phyloP scores from a whole-genome alignment of 306 rosid genomes.

The Sindora glabra region DNA sequence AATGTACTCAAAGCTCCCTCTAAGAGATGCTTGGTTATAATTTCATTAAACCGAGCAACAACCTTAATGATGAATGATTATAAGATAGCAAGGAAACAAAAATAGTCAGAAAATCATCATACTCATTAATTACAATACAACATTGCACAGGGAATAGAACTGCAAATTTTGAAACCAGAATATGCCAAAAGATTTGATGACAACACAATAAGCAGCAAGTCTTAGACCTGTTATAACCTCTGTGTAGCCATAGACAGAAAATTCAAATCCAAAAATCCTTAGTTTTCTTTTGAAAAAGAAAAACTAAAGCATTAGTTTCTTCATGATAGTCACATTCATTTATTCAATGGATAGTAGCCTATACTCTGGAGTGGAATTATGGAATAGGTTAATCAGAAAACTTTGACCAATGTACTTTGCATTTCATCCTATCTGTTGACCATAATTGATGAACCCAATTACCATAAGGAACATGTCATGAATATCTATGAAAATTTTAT shows the following conservation, averaged over 20 bases:
- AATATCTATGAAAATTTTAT: no score
- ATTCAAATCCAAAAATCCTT: background rate
- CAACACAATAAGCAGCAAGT: background rate
- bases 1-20: slow-evolving; percentile 90
- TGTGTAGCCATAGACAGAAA: background rate
- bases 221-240: background rate
- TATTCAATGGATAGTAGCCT: no score
- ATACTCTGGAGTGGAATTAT: no score
- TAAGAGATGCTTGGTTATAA: slow-evolving; percentile 64
- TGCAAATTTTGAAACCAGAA: slow-evolving; percentile 1
- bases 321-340: no score
- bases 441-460: no score
- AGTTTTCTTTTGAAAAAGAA: no score
- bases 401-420: no score
- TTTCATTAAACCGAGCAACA: slow-evolving; percentile 91
- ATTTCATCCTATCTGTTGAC: no score
- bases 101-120: background rate
- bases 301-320: no score
- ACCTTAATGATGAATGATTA: slow-evolving; percentile 44
- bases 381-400: no score
- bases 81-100: background rate
- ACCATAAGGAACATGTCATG: no score
- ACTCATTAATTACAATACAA: background rate
- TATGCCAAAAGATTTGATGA: background rate
- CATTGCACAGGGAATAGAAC: background rate